These are phyloP conservation scores for Parachaetomium inaequale DNA, from an alignment of 495 filamentous ascomycete genomes.

Conservation along the genomic window DNA sequence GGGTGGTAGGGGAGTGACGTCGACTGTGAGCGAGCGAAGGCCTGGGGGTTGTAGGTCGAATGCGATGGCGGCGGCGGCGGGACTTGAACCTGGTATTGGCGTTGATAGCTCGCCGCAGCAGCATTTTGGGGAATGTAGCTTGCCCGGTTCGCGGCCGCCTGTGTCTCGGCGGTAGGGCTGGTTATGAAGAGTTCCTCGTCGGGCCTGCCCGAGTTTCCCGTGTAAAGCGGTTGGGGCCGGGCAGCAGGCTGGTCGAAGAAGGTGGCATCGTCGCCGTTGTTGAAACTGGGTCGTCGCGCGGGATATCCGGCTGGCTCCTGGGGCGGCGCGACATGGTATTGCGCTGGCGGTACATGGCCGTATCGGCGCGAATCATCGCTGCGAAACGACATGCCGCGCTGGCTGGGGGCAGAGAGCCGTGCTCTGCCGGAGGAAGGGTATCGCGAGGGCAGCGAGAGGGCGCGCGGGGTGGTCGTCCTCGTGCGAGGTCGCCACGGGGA, in stretches of 20 bases:
- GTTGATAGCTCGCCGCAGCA: constrained; percentile 54
- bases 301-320: constrained; percentile 38
- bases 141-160: constrained; percentile 35
- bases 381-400: constrained; percentile 51
- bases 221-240: constrained; percentile 21
- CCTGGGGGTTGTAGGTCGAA: constrained; percentile 75
- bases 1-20: constrained; percentile 45
- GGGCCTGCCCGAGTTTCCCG: constrained; percentile 23
- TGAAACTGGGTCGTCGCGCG: constrained; percentile 67
- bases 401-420: background rate
- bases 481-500: background rate
- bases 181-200: constrained; percentile 51
- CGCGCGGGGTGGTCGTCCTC: background rate
- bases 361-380: constrained; percentile 54
- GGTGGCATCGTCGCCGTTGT: constrained; percentile 69
- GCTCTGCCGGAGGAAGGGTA: background rate
- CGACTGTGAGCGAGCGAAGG: constrained; percentile 66
- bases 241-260: constrained; percentile 43
- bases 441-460: background rate
- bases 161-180: constrained; percentile 37
- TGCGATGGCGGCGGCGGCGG: constrained; percentile 53
- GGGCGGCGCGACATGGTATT: constrained; percentile 47
- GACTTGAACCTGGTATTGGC: constrained; percentile 51
- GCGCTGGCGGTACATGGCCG: constrained; percentile 55
- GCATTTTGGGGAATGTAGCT: constrained; percentile 48